These are phyloP conservation scores for Cadophora sp. DNA, from an alignment of 2,329 filamentous ascomycete genomes.

Conservation along the genomic window DNA sequence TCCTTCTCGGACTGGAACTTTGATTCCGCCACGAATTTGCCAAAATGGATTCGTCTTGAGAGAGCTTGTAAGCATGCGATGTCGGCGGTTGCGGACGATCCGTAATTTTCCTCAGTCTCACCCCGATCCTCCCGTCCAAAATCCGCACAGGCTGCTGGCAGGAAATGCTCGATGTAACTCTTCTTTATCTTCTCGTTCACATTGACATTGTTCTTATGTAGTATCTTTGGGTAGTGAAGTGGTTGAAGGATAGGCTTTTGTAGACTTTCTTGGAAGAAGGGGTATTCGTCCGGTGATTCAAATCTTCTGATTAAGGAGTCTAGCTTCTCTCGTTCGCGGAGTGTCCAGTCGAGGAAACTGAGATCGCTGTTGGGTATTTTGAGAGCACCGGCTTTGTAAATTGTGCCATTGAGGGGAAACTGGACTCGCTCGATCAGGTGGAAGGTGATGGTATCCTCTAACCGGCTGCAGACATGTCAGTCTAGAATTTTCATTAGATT, in stretches of 20 bases:
- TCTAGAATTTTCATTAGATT: neutral
- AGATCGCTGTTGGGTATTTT: constrained; percentile 74
- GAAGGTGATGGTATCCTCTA: constrained; percentile 98
- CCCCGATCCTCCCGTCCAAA: constrained; percentile 81
- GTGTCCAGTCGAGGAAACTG: constrained; percentile 93
- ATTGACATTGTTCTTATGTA: constrained; percentile 88
- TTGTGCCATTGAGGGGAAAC: constrained; percentile 88
- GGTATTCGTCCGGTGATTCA: constrained; percentile 95
- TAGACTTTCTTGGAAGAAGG: constrained; percentile 88
- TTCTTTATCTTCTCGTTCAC: constrained; percentile 87
- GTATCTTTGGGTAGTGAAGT: constrained; percentile 84
- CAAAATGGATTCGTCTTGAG: constrained; percentile 92
- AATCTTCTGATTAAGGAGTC: constrained; percentile 95
- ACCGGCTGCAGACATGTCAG: constrained; percentile 64
- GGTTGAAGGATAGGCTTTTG: constrained; percentile 85
- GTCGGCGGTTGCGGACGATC: constrained; percentile 88
- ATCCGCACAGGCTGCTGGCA: constrained; percentile 82
- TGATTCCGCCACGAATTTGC: constrained; percentile 96
- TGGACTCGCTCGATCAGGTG: constrained; percentile 98
- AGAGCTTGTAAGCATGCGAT: constrained; percentile 89
- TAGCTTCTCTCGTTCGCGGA: constrained; percentile 85
- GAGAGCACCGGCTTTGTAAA: constrained; percentile 84
- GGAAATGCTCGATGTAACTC: constrained; percentile 82
- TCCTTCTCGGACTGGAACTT: constrained; percentile 89
- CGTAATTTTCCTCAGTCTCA: constrained; percentile 93